phyloP scores from a whole-genome alignment of 2,329 filamentous ascomycete genomes.

The Coniochaeta sp. region DNA sequence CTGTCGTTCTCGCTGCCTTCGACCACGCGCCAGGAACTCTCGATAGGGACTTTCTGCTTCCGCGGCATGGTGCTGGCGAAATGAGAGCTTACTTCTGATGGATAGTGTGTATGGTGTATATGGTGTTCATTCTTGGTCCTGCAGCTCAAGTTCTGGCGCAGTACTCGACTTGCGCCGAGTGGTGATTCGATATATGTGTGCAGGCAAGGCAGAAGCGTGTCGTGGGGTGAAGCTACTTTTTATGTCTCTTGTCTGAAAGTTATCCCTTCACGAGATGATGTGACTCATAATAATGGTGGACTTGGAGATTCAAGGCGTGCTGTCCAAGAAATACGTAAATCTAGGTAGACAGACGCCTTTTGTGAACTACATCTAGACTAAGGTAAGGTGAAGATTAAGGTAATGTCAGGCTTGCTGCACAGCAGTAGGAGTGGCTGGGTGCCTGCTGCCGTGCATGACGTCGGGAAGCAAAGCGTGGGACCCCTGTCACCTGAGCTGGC shows the following conservation, averaged over 20 bases:
- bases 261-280: not conserved
- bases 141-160: not conserved
- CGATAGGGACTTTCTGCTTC: conserved; percentile 30
- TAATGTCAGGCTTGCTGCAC: not conserved
- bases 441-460: not conserved
- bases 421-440: not conserved
- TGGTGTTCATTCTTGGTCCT: not conserved
- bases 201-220: not conserved
- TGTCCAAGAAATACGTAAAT: not conserved
- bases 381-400: not conserved
- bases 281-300: not conserved
- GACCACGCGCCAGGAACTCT: conserved; percentile 53
- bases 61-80: not conserved
- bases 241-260: not conserved
- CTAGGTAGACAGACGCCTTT: not conserved
- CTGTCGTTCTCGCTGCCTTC: conserved; percentile 52
- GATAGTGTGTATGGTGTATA: too few relatives aligned
- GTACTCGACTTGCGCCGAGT: not conserved
- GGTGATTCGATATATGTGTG: not conserved
- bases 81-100: not conserved
- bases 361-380: too few relatives aligned
- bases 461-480: not conserved
- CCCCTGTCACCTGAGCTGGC: not conserved
- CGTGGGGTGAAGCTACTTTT: not conserved
- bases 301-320: not conserved